Evolutionary conservation across 208 protist species (phyloP).

Genomic region (Leishmania tarentolae): DNA sequence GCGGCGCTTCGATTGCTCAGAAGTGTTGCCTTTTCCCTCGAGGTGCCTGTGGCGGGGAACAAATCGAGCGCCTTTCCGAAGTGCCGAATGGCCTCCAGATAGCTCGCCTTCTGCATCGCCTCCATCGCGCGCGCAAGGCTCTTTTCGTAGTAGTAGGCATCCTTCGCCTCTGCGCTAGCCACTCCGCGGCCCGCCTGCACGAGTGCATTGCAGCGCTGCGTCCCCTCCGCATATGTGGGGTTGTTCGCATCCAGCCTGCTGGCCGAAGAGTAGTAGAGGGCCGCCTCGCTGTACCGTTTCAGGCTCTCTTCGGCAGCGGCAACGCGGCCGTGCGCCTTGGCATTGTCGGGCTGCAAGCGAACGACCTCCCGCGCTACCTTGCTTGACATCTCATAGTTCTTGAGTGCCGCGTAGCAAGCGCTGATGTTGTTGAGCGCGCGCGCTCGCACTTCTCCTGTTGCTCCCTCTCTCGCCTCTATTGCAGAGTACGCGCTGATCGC

Average conservation of each 20-base stretch:
- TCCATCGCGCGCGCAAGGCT: conserved; percentile 69
- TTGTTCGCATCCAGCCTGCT: conserved; percentile 36
- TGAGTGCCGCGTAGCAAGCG: conserved; percentile 68
- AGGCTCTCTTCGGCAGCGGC: conserved; percentile 74
- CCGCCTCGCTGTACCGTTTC: conserved; percentile 70
- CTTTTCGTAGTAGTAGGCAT: conserved; percentile 81
- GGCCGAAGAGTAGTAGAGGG: conserved; percentile 41
- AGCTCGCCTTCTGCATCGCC: conserved; percentile 70
- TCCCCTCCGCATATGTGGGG: conserved; percentile 32
- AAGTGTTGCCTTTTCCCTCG: conserved; percentile 56
- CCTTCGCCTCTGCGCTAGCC: conserved; percentile 35
- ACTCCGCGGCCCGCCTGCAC: conserved; percentile 46
- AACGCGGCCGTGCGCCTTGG: conserved; percentile 61
- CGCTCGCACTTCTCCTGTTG: conserved; percentile 34
- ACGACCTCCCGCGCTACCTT: conserved; percentile 54
- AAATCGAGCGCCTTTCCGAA: conserved; percentile 81
- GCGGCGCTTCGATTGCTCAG: conserved; percentile 81
- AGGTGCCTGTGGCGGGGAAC: conserved; percentile 22
- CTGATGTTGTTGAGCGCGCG: conserved; percentile 84
- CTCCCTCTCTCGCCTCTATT: conserved; percentile 29
- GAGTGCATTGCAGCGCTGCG: conserved; percentile 45
- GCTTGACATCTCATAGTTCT: conserved; percentile 61
- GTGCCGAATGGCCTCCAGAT: conserved; percentile 70
- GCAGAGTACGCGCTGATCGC: conserved; percentile 54
- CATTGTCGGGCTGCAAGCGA: conserved; percentile 47